Conservation (phyloP, 352 stramenopile genomes). For the Pythium rishiriense region DNA sequence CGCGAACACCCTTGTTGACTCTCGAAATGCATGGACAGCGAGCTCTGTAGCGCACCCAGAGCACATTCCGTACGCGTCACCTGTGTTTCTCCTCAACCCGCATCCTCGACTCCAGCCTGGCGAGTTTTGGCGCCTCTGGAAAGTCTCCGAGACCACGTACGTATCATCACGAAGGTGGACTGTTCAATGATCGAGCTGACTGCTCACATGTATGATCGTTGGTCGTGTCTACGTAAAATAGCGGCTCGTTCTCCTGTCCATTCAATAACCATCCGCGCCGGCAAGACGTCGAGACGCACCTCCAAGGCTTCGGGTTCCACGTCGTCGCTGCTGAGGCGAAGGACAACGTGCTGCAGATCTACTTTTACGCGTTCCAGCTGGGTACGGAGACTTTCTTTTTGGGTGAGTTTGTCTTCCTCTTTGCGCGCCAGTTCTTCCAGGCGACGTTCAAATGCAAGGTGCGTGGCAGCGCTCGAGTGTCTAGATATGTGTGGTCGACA, state of each 20-base stretch:
- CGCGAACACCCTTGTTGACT: not conserved
- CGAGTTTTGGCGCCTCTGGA: conserved; percentile 53
- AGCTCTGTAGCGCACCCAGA: conserved; percentile 27
- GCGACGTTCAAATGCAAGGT: conserved; percentile 85
- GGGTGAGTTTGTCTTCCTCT: conserved; percentile 79
- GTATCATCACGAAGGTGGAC: too few relatives aligned
- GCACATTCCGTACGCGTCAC: conserved; percentile 59
- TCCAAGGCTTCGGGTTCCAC: conserved; percentile 52
- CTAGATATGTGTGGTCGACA: conserved; percentile 8
- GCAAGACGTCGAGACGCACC: conserved; percentile 44
- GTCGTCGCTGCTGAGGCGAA: conserved; percentile 53
- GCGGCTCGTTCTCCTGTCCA: conserved; percentile 72
- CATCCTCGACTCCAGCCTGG: conserved; percentile 21
- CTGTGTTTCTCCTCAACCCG: conserved; percentile 52
- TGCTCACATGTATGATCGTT: too few relatives aligned
- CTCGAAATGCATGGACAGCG: conserved; percentile 4
- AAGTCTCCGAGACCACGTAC: conserved; percentile 66
- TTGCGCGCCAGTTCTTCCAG: conserved; percentile 73
- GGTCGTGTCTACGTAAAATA: conserved; percentile 15
- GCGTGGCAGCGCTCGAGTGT: conserved; percentile 7
- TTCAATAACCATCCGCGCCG: conserved; percentile 57
- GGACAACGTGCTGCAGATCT: conserved; percentile 62
- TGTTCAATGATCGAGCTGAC: too few relatives aligned
- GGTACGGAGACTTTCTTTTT: conserved; percentile 54
- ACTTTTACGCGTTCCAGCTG: conserved; percentile 65